Base-by-base conservation (phyloP, 2,329 filamentous ascomycete genomes). In the Penicillium sp. region DNA sequence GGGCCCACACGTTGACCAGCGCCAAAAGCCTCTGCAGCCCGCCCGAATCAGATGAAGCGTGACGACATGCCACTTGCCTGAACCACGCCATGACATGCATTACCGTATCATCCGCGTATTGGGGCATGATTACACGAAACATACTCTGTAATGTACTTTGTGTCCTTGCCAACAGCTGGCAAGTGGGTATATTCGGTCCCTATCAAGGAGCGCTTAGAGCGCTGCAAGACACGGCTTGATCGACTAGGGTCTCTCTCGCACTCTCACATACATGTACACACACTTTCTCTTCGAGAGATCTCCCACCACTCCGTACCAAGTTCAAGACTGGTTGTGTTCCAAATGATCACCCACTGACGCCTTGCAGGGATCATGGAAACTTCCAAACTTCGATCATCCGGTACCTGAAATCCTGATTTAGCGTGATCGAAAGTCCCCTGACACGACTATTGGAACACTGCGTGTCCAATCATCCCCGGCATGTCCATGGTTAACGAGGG, bases 11-110 rank as follows among this genome's bases (percentile, higher is more conserved):
- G 51, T 51, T 53, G 52, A 52, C 60, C 50, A 44, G 48, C 56
- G 52, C 57, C 44, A 56, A 58, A 56, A 48, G 26, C 55, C 51
- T 55, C 62, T 65, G 63, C 63, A 64, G 51, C 23, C 58, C 56
- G 60, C 63, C 51, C 56, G 54, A 65, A 63, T 45, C 55, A 64
- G 63, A n/a, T n/a, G 60, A 53, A 59, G 53, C 47, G 56, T 65
- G 63, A 65, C 62, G 61, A 56, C 63, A 65, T 65, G 23, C 29
- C n/a, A 47, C 59, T 29, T 47, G 49, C 51, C 36, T 28, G 37
- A 54, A 55, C 59, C 39, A 42, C 48, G 54, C 62, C 52, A 63
- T 63, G 56, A 59, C 62, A 54, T 55, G 56, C 60, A 58, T 54
- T 63, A 53, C 48, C 33, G 49, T 59, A 60, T 46, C 21, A 40